Percentiles rank a stretch among this genome's conserved stretches.
Evolutionary conservation across 768 basidiomycete species (phyloP).

Genomic region (Leccinum variicolor): DNA sequence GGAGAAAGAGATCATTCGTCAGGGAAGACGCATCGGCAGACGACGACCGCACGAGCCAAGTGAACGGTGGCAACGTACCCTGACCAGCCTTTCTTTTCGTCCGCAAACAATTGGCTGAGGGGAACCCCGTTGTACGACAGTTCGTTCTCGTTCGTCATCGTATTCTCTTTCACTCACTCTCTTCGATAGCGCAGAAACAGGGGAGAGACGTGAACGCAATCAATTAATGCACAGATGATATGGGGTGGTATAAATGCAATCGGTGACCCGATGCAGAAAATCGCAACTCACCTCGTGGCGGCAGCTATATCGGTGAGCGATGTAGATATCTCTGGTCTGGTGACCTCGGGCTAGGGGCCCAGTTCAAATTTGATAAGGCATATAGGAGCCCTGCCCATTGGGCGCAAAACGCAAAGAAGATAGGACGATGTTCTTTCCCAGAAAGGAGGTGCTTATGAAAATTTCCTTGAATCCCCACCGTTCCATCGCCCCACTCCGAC

Average conservation of each 20-base stretch:
- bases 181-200: not conserved
- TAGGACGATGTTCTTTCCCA: not conserved
- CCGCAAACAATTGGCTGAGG: slow-evolving; percentile 6
- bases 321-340: not conserved
- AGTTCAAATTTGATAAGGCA: not conserved
- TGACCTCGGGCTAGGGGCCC: not conserved
- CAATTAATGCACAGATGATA: not conserved
- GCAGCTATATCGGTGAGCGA: not conserved
- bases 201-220: not conserved
- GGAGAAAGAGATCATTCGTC: not conserved
- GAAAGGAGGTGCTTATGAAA: too few relatives aligned
- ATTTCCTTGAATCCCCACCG: not conserved
- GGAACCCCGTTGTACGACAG: not conserved
- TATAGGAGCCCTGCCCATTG: not conserved
- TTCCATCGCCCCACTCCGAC: too few relatives aligned
- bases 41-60: not conserved
- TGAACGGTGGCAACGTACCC: slow-evolving; percentile 1
- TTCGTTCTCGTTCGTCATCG: not conserved
- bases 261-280: not conserved
- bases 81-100: slow-evolving; percentile 14
- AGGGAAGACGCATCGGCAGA: not conserved
- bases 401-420: not conserved
- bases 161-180: not conserved
- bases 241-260: not conserved
- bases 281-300: not conserved